A percentile compares a stretch with the other conserved stretches of the same genome.
These are phyloP conservation scores for Ilyonectria destructans DNA, from an alignment of 2,329 filamentous ascomycete genomes.

Conservation along the genomic window DNA sequence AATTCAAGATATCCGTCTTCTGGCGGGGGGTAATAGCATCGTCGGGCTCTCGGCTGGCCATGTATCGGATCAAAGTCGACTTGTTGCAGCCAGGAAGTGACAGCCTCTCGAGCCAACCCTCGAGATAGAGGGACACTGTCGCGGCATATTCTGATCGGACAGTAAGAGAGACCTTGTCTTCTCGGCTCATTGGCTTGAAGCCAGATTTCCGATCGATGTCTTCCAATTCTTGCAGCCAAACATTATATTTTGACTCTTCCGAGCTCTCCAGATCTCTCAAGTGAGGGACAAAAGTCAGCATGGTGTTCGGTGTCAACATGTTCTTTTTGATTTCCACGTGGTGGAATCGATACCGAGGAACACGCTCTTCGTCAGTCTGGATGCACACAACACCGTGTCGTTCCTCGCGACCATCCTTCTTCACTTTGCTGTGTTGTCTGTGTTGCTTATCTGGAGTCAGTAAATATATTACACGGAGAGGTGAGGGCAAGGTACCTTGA, in stretches of 20 bases:
- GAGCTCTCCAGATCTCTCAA: constrained; percentile 70
- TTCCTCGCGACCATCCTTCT: constrained; percentile 62
- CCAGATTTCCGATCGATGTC: constrained; percentile 72
- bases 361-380: constrained; percentile 66
- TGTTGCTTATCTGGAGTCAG: constrained; percentile 42
- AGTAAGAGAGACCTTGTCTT: constrained; percentile 66
- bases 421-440: constrained; percentile 62
- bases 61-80: constrained; percentile 67
- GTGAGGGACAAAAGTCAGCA: constrained; percentile 74
- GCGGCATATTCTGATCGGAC: constrained; percentile 68
- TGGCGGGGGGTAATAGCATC: constrained; percentile 69
- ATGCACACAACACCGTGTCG: constrained; percentile 62
- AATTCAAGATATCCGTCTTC: constrained; percentile 67
- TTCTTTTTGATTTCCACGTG: constrained; percentile 74
- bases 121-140: constrained; percentile 68
- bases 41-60: constrained; percentile 65
- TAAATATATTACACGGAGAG: neutral
- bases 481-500: constrained; percentile 61
- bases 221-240: constrained; percentile 72
- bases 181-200: constrained; percentile 69
- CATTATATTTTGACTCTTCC: constrained; percentile 70
- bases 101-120: constrained; percentile 68
- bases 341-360: constrained; percentile 73
- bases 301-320: constrained; percentile 73
- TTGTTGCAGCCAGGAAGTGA: constrained; percentile 68